phyloP scores from a whole-genome alignment of 345 rosid genomes.

The Gossypium bickii region DNA sequence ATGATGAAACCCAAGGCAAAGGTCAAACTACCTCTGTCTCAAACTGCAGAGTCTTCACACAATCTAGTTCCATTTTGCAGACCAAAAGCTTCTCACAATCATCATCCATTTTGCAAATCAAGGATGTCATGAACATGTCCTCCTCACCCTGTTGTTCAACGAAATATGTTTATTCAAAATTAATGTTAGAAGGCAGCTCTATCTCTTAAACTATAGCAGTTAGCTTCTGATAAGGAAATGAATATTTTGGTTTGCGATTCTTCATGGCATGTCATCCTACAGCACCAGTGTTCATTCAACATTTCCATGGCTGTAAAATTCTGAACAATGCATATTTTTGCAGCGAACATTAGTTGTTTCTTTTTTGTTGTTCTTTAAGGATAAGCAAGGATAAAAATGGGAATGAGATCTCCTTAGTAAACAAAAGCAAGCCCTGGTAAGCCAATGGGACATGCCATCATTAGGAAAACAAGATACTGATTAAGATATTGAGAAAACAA shows the following conservation, averaged over 20 bases:
- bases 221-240: not conserved
- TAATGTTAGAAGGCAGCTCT: not conserved
- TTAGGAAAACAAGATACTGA: not conserved
- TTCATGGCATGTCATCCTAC: not conserved
- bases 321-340: not conserved
- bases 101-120: slow-evolving; percentile 77
- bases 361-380: no score
- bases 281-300: not conserved
- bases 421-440: not conserved
- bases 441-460: not conserved
- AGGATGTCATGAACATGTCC: slow-evolving; percentile 78
- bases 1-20: slow-evolving; percentile 18
- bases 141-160: slow-evolving; percentile 59
- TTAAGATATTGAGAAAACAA: not conserved
- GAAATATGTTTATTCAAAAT: not conserved
- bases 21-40: slow-evolving; percentile 70
- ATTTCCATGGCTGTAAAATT: not conserved
- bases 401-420: not conserved
- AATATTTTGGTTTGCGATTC: slow-evolving; percentile 5
- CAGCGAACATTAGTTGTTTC: not conserved
- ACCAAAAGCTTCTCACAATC: slow-evolving; percentile 80
- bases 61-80: slow-evolving; percentile 86
- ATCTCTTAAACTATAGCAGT: slow-evolving; percentile 4
- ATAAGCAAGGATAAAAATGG: not conserved
- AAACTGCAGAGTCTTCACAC: slow-evolving; percentile 77